Evolutionary conservation across 1,139 yeast genomes (phyloP).

Genomic region (Kodamaea alishanica): DNA sequence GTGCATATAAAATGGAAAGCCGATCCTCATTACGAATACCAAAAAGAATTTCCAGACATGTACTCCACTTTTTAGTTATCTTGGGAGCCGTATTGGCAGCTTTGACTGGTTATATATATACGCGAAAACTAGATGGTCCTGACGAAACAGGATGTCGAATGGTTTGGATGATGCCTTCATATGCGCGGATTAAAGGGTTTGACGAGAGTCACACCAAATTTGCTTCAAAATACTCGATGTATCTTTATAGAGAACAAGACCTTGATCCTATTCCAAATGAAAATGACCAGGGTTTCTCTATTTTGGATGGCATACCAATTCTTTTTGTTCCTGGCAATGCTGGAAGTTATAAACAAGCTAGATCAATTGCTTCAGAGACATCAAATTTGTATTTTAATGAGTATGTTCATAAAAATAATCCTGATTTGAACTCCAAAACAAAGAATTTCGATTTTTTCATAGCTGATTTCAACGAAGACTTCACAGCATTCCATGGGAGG

Average conservation of each 20-base stretch:
- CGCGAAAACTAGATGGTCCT: constrained; percentile 24
- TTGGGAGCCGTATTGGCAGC: constrained; percentile 10
- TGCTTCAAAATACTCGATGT: constrained; percentile 77
- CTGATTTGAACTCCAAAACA: constrained; percentile 26
- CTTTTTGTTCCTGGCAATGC: constrained; percentile 97
- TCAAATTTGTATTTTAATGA: constrained; percentile 48
- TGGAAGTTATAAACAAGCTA: constrained; percentile 84
- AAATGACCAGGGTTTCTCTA: constrained; percentile 23
- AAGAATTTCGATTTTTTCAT: constrained; percentile 71
- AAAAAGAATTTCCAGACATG: constrained; percentile 4
- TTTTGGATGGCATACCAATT: constrained; percentile 74
- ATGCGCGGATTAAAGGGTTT: constrained; percentile 68
- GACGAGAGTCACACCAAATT: constrained; percentile 67
- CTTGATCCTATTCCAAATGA: constrained; percentile 56
- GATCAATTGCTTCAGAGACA: constrained; percentile 85
- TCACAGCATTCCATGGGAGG: constrained; percentile 94
- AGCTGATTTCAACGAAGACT: constrained; percentile 93
- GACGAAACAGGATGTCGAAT: constrained; percentile 48
- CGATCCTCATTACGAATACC: neutral
- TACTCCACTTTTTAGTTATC: constrained; percentile 7
- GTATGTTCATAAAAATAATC: constrained; percentile 14
- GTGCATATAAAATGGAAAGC: too few relatives aligned
- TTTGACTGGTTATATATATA: constrained; percentile 17
- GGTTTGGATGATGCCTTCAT: constrained; percentile 74
- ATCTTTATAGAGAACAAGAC: constrained; percentile 74